Evolutionary conservation across 179 eudicot genomes (phyloP).

Genomic region (Silene vulgaris): DNA sequence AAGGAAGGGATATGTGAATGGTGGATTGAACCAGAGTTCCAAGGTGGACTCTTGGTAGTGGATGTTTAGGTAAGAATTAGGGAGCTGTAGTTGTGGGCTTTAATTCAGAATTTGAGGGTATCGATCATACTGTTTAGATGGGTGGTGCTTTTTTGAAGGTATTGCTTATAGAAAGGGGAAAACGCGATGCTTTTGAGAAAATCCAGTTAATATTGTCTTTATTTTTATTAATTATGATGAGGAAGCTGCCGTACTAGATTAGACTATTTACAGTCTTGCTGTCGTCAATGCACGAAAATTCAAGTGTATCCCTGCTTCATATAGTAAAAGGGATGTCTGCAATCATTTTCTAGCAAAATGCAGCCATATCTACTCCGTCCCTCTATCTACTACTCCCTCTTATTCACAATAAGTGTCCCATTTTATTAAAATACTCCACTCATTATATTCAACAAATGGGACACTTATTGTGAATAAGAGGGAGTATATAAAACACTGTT

Average conservation of each 20-base stretch:
- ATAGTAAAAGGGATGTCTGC: too few relatives aligned
- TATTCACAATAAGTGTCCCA: too few relatives aligned
- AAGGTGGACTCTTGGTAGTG: not conserved
- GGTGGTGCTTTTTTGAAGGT: not conserved
- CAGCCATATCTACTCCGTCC: not conserved
- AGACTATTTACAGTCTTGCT: not conserved
- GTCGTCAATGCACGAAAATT: not conserved
- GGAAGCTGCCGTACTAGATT: not conserved
- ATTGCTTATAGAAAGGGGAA: not conserved
- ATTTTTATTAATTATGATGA: too few relatives aligned
- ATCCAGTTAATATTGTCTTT: too few relatives aligned
- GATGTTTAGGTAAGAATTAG: not conserved
- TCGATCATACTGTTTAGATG: not conserved
- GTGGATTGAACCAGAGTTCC: not conserved
- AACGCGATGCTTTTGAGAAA: too few relatives aligned
- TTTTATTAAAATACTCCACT: too few relatives aligned
- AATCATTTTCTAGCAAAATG: not conserved
- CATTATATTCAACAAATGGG: too few relatives aligned
- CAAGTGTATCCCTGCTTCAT: not conserved
- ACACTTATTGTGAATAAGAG: too few relatives aligned
- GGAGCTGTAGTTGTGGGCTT: not conserved
- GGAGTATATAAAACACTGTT: not conserved
- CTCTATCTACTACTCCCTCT: not conserved
- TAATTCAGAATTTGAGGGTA: not conserved
- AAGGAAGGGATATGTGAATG: not conserved